Conservation (phyloP, 257 asterid genomes). For the Solanum neorickii region DNA sequence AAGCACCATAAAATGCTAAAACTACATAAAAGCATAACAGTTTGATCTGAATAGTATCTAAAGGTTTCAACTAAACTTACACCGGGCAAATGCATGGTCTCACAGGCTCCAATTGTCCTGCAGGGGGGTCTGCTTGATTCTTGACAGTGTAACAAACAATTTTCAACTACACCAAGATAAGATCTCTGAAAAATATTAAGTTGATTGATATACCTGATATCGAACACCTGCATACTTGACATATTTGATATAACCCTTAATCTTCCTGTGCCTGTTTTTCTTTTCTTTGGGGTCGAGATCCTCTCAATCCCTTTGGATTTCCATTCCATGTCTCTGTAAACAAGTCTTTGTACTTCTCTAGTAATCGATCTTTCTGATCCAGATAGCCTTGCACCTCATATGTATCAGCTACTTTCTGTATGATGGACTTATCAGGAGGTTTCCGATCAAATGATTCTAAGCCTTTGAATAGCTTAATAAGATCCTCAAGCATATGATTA, state of each 20-base stretch:
- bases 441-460: slow-evolving; percentile 68
- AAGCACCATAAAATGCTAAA: neutral
- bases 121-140: neutral
- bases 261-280: neutral
- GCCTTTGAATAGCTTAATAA: slow-evolving; percentile 68
- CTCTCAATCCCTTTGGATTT: slow-evolving; percentile 19
- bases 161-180: neutral
- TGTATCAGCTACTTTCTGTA: slow-evolving; percentile 67
- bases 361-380: slow-evolving; percentile 59
- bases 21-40: neutral
- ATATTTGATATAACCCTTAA: neutral
- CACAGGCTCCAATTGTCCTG: neutral
- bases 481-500: slow-evolving; percentile 61
- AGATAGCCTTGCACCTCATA: slow-evolving; percentile 49
- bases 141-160: neutral
- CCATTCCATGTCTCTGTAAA: slow-evolving; percentile 22
- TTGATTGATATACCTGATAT: neutral
- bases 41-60: neutral
- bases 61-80: neutral
- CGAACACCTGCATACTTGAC: neutral
- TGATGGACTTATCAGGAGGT: slow-evolving; percentile 67
- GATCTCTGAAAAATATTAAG: neutral
- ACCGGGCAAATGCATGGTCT: neutral
- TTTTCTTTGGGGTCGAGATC: slow-evolving; percentile 12
- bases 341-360: slow-evolving; percentile 59